Percentiles rank a stretch among this genome's conserved stretches.
Conservation (phyloP, 768 basidiomycete genomes). For the Naematelia encephala region DNA sequence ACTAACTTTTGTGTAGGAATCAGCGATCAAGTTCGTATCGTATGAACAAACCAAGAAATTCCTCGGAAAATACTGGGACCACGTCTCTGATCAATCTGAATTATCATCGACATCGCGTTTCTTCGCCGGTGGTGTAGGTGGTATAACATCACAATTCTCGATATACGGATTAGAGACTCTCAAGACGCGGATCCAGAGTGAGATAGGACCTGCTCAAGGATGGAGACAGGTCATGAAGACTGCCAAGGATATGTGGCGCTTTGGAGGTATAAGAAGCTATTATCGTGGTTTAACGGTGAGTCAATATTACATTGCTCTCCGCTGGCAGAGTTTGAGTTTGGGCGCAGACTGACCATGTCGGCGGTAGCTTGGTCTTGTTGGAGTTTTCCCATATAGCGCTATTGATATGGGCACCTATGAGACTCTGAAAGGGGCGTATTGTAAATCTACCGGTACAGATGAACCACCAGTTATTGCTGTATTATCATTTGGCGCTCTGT, state of each 20-base stretch:
- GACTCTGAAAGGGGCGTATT: slow-evolving; percentile 85
- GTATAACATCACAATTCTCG: slow-evolving; percentile 62
- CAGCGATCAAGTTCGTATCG: slow-evolving; percentile 94
- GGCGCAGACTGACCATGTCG: too few species aligned
- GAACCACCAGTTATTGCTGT: slow-evolving; percentile 85
- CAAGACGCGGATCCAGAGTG: slow-evolving; percentile 99
- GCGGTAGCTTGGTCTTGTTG: slow-evolving; percentile 79
- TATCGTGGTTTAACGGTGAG: slow-evolving; percentile 86
- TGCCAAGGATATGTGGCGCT: slow-evolving; percentile 67
- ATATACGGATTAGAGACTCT: slow-evolving; percentile 97
- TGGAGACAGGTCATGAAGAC: slow-evolving; percentile 58
- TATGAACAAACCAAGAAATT: slow-evolving; percentile 95
- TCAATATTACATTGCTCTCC: slow-evolving; percentile 25
- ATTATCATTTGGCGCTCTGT: slow-evolving; percentile 85
- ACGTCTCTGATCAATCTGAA: slow-evolving; percentile 79
- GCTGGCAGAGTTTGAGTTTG: too few species aligned
- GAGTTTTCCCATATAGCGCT: slow-evolving; percentile 87
- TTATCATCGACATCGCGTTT: slow-evolving; percentile 91
- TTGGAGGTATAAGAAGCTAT: slow-evolving; percentile 77
- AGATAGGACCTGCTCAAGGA: slow-evolving; percentile 53
- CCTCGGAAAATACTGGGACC: slow-evolving; percentile 86
- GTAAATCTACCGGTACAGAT: slow-evolving; percentile 76
- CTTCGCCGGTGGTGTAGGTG: slow-evolving; percentile 90
- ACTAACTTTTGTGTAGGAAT: slow-evolving; percentile 58
- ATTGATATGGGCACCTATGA: slow-evolving; percentile 92